These are phyloP conservation scores for Acorus gramineus DNA, from an alignment of 106 monocot genomes.

Conservation along the genomic window DNA sequence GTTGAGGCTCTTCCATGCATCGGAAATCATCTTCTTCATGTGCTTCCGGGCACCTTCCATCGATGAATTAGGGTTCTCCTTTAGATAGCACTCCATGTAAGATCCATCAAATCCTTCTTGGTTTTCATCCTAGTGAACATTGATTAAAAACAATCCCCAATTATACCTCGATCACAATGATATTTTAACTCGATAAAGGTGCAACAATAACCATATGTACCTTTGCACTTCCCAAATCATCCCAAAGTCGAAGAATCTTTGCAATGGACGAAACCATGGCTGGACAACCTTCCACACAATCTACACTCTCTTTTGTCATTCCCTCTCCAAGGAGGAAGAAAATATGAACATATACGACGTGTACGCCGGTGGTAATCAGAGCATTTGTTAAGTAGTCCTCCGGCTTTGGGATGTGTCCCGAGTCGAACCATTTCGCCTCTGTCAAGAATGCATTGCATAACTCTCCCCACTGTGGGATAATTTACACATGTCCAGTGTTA, in stretches of 20 bases:
- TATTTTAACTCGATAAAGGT: background rate
- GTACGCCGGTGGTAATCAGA: slow-evolving; percentile 21
- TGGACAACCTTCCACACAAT: slow-evolving; percentile 5
- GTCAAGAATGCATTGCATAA: slow-evolving; percentile 33
- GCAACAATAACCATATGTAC: background rate
- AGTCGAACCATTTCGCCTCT: slow-evolving; percentile 39
- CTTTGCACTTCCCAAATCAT: slow-evolving; percentile 55
- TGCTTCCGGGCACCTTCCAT: slow-evolving; percentile 13
- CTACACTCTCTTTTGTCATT: slow-evolving; percentile 7
- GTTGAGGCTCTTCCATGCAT: slow-evolving; percentile 31
- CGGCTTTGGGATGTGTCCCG: slow-evolving; percentile 14
- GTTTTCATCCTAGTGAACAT: slow-evolving; percentile 29
- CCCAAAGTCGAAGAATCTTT: slow-evolving; percentile 44
- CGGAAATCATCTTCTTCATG: slow-evolving; percentile 21
- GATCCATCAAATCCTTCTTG: slow-evolving; percentile 59
- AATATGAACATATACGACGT: slow-evolving; percentile 9
- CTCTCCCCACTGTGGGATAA: slow-evolving; percentile 21
- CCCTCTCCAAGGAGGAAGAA: slow-evolving; percentile 26
- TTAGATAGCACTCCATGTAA: slow-evolving; percentile 33
- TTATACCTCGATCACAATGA: background rate
- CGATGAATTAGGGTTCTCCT: slow-evolving; percentile 18
- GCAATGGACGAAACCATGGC: slow-evolving; percentile 19
- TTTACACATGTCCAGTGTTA: background rate
- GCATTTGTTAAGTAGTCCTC: slow-evolving; percentile 37
- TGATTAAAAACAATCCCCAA: too few species aligned